Evolutionary conservation across 192 early-diverging fungal species (phyloP).

Genomic region (Anaeromyces robustus): DNA sequence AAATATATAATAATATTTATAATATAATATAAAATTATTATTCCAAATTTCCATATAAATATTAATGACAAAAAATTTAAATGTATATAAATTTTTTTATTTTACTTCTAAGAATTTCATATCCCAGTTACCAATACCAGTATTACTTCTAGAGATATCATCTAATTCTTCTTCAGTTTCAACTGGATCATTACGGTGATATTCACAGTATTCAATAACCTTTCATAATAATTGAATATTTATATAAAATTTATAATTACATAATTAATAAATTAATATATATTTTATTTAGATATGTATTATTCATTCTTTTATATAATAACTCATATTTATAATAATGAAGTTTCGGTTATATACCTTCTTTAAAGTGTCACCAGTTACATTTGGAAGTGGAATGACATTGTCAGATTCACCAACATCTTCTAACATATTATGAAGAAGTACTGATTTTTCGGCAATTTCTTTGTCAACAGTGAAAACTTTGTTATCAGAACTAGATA

Average conservation of each 20-base stretch:
- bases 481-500: constrained; percentile 46
- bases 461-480: constrained; percentile 45
- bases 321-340: too few relatives aligned
- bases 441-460: constrained; percentile 52
- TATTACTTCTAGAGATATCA: constrained; percentile 16
- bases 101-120: constrained; percentile 3
- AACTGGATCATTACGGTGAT: constrained; percentile 58
- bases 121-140: not conserved
- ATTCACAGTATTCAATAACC: constrained; percentile 70
- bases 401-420: constrained; percentile 50
- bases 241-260: too few relatives aligned
- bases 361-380: constrained; percentile 48
- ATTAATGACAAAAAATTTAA: too few relatives aligned
- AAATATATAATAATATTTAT: too few relatives aligned
- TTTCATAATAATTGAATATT: too few relatives aligned
- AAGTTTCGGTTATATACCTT: constrained; percentile 28
- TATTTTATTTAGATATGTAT: too few relatives aligned
- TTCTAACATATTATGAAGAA: constrained; percentile 72
- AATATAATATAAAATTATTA: too few relatives aligned
- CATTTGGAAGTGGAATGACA: constrained; percentile 62
- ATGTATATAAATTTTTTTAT: constrained; percentile 18
- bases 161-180: constrained; percentile 25
- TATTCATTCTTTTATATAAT: too few relatives aligned
- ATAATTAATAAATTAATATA: too few relatives aligned
- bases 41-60: too few relatives aligned